Evolutionary conservation across 768 basidiomycete genomes (phyloP).

Genomic region (Agrocybe praecox): DNA sequence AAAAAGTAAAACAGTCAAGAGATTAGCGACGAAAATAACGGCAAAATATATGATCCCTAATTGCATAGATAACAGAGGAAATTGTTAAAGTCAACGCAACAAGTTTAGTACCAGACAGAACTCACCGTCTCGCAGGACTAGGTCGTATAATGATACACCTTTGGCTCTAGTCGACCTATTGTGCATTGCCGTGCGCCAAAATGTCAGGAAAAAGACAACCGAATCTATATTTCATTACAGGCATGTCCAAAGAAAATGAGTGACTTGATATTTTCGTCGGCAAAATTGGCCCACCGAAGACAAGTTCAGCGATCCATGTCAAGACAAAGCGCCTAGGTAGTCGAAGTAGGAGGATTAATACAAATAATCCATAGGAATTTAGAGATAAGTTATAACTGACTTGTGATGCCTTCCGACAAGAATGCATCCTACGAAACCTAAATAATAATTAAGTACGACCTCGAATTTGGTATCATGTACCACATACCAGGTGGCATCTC

Average conservation of each 20-base stretch:
- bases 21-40: slow-evolving; percentile 33
- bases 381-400: too few relatives aligned
- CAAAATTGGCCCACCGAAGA: slow-evolving; percentile 27
- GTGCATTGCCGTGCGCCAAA: slow-evolving; percentile 25
- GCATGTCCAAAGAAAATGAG: not conserved
- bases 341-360: not conserved
- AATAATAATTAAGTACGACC: not conserved
- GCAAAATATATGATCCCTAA: slow-evolving; percentile 36
- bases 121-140: slow-evolving; percentile 37
- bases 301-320: slow-evolving; percentile 39
- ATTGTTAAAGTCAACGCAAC: not conserved
- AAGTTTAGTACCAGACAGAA: not conserved
- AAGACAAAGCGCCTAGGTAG: slow-evolving; percentile 32
- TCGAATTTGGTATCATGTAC: not conserved
- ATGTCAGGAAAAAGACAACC: slow-evolving; percentile 30
- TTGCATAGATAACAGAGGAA: not conserved
- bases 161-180: slow-evolving; percentile 15
- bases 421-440: slow-evolving; percentile 38
- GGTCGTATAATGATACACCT: slow-evolving; percentile 22
- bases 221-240: slow-evolving; percentile 23
- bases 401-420: slow-evolving; percentile 28
- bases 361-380: too few relatives aligned
- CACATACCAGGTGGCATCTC: slow-evolving; percentile 29
- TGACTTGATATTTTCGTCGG: too few relatives aligned
- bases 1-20: slow-evolving; percentile 33